Evolutionary conservation across 441 rosid species (phyloP).

Genomic region (Erysimum pusillum): DNA sequence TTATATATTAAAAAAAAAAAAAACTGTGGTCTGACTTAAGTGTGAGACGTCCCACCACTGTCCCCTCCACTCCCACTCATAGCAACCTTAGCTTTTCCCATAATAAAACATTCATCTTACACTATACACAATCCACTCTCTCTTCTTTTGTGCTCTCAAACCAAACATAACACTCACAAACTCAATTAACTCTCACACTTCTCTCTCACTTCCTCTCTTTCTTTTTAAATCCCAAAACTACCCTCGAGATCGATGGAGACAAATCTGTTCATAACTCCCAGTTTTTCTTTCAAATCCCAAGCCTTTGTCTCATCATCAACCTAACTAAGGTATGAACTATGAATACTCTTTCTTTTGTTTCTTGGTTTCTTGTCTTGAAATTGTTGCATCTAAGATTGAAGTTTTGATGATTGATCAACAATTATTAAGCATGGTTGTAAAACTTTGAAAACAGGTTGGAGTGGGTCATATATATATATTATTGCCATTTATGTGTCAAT

Average conservation of each 20-base stretch:
- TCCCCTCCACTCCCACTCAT: conserved; percentile 55
- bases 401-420: conserved; percentile 35
- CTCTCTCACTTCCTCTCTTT: conserved; percentile 33
- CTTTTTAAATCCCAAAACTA: conserved; percentile 20
- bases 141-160: conserved; percentile 47
- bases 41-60: conserved; percentile 65
- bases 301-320: conserved; percentile 25
- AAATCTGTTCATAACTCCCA: conserved; percentile 36
- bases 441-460: not conserved
- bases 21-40: conserved; percentile 44
- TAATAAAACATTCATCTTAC: conserved; percentile 55
- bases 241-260: conserved; percentile 28
- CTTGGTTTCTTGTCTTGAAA: not conserved
- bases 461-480: conserved; percentile 22
- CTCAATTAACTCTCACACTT: conserved; percentile 1
- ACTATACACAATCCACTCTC: conserved; percentile 45
- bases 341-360: not conserved
- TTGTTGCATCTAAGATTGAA: conserved; percentile 19
- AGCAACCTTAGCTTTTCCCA: conserved; percentile 63
- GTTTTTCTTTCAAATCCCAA: conserved; percentile 35
- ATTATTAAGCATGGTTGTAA: conserved; percentile 10
- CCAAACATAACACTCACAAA: conserved; percentile 46
- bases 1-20: conserved; percentile 24
- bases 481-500: conserved; percentile 16
- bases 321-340: conserved; percentile 36